A percentile compares a stretch with the other conserved stretches of the same genome.
These are phyloP conservation scores for Leonotis leonurus DNA, from an alignment of 257 asterid species.

Conservation along the genomic window DNA sequence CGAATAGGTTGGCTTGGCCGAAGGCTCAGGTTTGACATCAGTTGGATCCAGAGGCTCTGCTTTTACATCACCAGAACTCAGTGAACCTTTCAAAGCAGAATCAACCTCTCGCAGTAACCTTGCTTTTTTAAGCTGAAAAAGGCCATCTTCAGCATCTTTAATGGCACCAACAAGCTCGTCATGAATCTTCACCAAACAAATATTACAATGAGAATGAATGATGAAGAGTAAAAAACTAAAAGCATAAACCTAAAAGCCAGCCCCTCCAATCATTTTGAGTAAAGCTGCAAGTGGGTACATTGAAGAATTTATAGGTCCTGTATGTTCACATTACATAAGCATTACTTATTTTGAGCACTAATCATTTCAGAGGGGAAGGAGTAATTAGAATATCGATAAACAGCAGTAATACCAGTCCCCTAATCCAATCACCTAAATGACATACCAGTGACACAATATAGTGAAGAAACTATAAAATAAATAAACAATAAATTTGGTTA, in stretches of 20 bases:
- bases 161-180: conserved; percentile 72
- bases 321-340: neutral
- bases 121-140: conserved; percentile 70
- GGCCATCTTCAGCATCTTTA: conserved; percentile 83
- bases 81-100: conserved; percentile 34
- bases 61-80: conserved; percentile 26
- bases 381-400: neutral
- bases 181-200: conserved; percentile 38
- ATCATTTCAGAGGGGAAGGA: neutral
- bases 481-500: neutral
- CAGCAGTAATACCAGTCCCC: neutral
- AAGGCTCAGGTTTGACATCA: conserved; percentile 41
- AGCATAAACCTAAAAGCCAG: neutral
- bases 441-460: neutral
- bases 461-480: neutral
- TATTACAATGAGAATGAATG: conserved; percentile 8
- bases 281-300: neutral
- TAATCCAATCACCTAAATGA: neutral
- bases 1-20: conserved; percentile 45
- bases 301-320: neutral
- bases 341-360: neutral
- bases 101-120: conserved; percentile 75
- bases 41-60: conserved; percentile 44
- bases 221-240: neutral
- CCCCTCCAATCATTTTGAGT: neutral